Conservation (phyloP, 2,329 filamentous ascomycete genomes). For the Monilinia laxa region DNA sequence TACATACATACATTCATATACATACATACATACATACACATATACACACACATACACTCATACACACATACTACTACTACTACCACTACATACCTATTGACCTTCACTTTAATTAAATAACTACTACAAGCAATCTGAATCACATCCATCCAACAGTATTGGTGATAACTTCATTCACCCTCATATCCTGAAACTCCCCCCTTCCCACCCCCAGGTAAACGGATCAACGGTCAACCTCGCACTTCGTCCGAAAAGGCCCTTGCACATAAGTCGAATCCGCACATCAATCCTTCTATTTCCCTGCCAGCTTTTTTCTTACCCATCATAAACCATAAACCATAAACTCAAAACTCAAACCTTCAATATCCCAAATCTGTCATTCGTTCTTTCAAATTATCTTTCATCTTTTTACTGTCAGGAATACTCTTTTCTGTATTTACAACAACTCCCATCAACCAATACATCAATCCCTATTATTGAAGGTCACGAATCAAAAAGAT, state of each 20-base stretch:
- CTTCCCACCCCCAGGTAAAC: background rate
- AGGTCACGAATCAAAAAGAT: constrained; percentile 17
- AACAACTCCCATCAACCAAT: background rate
- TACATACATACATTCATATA: background rate
- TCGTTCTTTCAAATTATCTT: constrained; percentile 1
- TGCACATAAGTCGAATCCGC: constrained; percentile 20
- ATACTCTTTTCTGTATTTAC: background rate
- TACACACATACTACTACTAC: background rate
- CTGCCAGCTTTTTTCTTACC: constrained; percentile 2
- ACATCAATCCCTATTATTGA: constrained; percentile 9
- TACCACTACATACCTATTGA: background rate
- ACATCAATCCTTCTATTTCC: constrained; percentile 13
- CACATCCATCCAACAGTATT: background rate
- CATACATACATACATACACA: no score
- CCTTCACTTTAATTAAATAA: no score
- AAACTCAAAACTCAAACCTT: background rate
- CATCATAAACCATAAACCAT: background rate
- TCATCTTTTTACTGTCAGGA: background rate
- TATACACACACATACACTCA: background rate
- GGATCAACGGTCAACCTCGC: constrained; percentile 6
- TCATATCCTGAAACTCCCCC: background rate
- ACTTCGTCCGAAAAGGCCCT: constrained; percentile 8
- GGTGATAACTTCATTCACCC: constrained; percentile 6
- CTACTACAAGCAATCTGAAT: background rate
- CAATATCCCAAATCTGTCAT: constrained; percentile 10